These are phyloP conservation scores for Entelexis sorbosivorans DNA, from an alignment of 1,139 yeast genomes.

Conservation along the genomic window DNA sequence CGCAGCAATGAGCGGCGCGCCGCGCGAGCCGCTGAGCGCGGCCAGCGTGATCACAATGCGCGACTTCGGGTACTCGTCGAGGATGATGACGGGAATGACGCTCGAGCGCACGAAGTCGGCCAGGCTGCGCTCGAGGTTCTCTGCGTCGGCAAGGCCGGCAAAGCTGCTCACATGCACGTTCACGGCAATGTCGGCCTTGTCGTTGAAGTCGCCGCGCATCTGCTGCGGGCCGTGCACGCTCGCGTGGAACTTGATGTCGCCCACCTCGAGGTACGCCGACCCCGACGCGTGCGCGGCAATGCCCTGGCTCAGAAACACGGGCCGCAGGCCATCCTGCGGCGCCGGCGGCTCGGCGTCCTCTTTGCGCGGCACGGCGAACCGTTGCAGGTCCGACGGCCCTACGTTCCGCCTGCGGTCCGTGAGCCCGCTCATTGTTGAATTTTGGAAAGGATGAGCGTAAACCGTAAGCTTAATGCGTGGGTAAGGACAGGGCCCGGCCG, in stretches of 20 bases:
- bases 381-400: slow-evolving; percentile 31
- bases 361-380: slow-evolving; percentile 3
- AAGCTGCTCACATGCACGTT: slow-evolving; percentile 52
- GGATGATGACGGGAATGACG: slow-evolving; percentile 48
- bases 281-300: slow-evolving; percentile 68
- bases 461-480: not conserved
- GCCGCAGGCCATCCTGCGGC: slow-evolving; percentile 23
- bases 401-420: slow-evolving; percentile 32
- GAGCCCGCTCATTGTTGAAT: slow-evolving; percentile 15
- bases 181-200: slow-evolving; percentile 57
- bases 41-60: slow-evolving; percentile 72
- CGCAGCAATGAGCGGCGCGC: slow-evolving; percentile 34
- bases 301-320: slow-evolving; percentile 43
- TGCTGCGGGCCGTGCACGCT: slow-evolving; percentile 88
- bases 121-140: slow-evolving; percentile 26
- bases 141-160: slow-evolving; percentile 28
- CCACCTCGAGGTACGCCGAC: slow-evolving; percentile 66
- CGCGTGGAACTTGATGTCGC: slow-evolving; percentile 50
- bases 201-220: slow-evolving; percentile 60
- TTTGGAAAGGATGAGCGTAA: not conserved
- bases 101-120: slow-evolving; percentile 44
- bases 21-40: slow-evolving; percentile 33
- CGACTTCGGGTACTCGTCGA: slow-evolving; percentile 78
- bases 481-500: not conserved
- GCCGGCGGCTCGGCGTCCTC: not conserved